A percentile compares a stretch with the other conserved stretches of the same genome.
phyloP scores from a whole-genome alignment of 495 filamentous ascomycete genomes.

The Parmelia sp. region DNA sequence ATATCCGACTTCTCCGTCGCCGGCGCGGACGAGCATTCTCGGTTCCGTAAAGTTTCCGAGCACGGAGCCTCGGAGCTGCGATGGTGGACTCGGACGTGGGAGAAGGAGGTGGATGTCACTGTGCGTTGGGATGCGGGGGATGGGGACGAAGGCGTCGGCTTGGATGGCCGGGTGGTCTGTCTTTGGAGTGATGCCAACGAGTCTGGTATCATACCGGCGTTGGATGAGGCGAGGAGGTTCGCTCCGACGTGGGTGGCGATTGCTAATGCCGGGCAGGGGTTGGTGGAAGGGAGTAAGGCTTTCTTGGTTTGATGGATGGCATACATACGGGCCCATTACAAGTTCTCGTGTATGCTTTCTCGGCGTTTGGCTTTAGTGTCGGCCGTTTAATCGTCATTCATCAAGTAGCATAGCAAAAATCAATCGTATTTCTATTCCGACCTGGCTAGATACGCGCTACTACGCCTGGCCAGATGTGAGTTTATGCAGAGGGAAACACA shows the following conservation, averaged over 20 bases:
- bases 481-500: background rate
- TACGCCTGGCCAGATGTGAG: background rate
- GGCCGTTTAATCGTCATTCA: background rate
- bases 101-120: slow-evolving; percentile 66
- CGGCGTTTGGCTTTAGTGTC: background rate
- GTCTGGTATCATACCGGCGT: slow-evolving; percentile 67
- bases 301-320: slow-evolving; percentile 44
- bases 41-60: slow-evolving; percentile 50
- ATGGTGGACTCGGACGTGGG: slow-evolving; percentile 73
- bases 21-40: slow-evolving; percentile 47
- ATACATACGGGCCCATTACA: background rate
- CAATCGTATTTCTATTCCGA: background rate
- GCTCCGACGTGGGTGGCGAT: slow-evolving; percentile 71
- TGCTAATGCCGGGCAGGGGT: slow-evolving; percentile 66
- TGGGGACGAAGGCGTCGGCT: slow-evolving; percentile 32
- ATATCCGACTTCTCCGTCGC: slow-evolving; percentile 56
- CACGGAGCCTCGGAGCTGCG: slow-evolving; percentile 51
- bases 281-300: slow-evolving; percentile 66
- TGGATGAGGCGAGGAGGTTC: slow-evolving; percentile 73
- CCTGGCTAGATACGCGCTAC: background rate
- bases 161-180: slow-evolving; percentile 70
- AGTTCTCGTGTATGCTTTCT: background rate
- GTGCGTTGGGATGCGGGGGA: slow-evolving; percentile 54
- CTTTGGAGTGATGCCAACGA: slow-evolving; percentile 83
- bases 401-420: background rate